A percentile compares a stretch with the other conserved stretches of the same genome.
Evolutionary conservation across 176 grass and related monocot genomes (phyloP).

Genomic region (Poa annua): DNA sequence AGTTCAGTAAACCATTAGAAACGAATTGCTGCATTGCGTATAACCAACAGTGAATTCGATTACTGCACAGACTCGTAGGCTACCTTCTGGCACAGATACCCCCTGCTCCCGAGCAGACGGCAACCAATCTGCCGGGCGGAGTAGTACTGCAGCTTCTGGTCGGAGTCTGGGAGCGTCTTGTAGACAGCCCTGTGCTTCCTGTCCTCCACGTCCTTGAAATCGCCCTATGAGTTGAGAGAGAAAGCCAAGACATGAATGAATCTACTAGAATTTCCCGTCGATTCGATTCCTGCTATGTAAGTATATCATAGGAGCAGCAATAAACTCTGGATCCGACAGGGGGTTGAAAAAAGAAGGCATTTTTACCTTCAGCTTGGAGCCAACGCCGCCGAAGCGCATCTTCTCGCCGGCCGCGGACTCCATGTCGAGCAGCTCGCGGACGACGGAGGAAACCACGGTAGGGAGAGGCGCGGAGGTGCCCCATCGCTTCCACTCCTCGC

Average conservation of each 20-base stretch:
- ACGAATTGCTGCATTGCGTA: neutral
- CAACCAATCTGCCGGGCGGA: constrained; percentile 91
- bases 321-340: neutral
- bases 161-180: constrained; percentile 60
- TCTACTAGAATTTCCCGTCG: neutral
- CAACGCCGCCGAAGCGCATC: constrained; percentile 77
- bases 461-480: constrained; percentile 77
- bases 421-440: constrained; percentile 61
- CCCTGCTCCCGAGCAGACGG: constrained; percentile 75
- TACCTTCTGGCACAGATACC: constrained; percentile 91
- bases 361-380: constrained; percentile 74
- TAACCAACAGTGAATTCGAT: neutral
- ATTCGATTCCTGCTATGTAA: neutral
- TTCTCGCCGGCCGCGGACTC: constrained; percentile 50
- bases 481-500: constrained; percentile 76
- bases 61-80: neutral
- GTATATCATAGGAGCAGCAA: neutral
- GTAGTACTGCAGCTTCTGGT: constrained; percentile 85
- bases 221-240: constrained; percentile 54
- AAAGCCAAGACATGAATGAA: neutral
- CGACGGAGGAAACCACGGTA: constrained; percentile 43
- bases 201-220: constrained; percentile 82
- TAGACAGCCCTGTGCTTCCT: constrained; percentile 83
- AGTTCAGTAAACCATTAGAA: neutral
- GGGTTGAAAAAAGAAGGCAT: neutral